These are phyloP conservation scores for Wickerhamomyces pijperi DNA, from an alignment of 805 yeast species.

Conservation along the genomic window DNA sequence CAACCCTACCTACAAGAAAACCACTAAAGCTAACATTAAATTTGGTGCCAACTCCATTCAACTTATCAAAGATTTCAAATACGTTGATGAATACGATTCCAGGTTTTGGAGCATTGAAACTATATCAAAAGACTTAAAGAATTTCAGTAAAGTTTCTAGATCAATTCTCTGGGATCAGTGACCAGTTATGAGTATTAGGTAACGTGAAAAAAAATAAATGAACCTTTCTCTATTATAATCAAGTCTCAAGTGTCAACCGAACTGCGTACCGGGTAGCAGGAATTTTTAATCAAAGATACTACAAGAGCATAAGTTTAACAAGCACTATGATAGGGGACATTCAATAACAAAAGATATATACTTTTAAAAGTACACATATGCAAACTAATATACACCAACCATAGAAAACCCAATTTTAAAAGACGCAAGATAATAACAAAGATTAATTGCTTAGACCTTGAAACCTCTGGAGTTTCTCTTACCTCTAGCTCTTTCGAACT, in stretches of 20 bases:
- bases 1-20: constrained; percentile 10
- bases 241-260: too few species aligned
- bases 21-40: constrained; percentile 2
- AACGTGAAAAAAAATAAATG: too few species aligned
- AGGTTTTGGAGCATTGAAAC: constrained; percentile 15
- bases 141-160: constrained; percentile 1
- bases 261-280: too few species aligned
- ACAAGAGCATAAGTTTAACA: too few species aligned
- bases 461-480: constrained; percentile 98
- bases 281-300: too few species aligned
- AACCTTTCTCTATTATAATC: too few species aligned
- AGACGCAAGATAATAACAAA: not conserved
- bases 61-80: not conserved
- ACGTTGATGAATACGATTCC: constrained; percentile 3
- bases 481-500: constrained; percentile 99
- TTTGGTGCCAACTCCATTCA: not conserved
- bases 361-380: constrained; percentile 2
- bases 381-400: constrained; percentile 11
- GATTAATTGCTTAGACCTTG: constrained; percentile 73
- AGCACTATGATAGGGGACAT: not conserved
- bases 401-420: constrained; percentile 6
- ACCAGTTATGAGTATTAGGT: too few species aligned
- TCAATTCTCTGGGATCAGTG: constrained; percentile 10
- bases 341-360: not conserved
- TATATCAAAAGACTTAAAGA: constrained; percentile 3